These are phyloP conservation scores for Neocucurbitaria cava DNA, from an alignment of 2,329 filamentous ascomycete genomes.

Conservation along the genomic window DNA sequence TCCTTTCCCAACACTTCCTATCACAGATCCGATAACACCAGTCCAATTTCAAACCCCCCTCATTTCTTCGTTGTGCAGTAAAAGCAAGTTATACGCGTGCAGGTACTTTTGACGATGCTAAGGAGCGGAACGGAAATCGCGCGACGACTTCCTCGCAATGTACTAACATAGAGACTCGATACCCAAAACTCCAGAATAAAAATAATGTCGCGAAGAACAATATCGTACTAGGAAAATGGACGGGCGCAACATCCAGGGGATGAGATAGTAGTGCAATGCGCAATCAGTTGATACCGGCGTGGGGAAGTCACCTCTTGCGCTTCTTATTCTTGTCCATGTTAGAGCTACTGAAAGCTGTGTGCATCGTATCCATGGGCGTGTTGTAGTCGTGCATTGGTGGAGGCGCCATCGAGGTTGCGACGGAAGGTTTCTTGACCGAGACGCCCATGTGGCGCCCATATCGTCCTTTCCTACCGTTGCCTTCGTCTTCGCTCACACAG, in stretches of 20 bases:
- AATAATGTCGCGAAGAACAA: conserved; percentile 2
- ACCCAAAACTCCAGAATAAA: conserved; percentile 21
- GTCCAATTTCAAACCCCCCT: conserved; percentile 15
- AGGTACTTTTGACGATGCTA: conserved; percentile 15
- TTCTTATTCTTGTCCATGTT: conserved; percentile 69
- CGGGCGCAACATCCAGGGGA: neutral
- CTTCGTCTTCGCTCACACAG: conserved; percentile 97
- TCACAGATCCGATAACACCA: conserved; percentile 21
- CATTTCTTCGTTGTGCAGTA: conserved; percentile 1
- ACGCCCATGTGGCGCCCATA: conserved; percentile 78
- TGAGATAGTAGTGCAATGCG: neutral
- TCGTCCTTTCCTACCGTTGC: conserved; percentile 93
- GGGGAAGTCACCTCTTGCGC: conserved; percentile 64
- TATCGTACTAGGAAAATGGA: conserved; percentile 10
- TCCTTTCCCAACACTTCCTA: conserved; percentile 6
- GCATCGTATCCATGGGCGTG: conserved; percentile 21
- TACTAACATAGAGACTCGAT: conserved; percentile 7
- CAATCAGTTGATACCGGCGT: neutral
- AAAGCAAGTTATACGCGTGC: conserved; percentile 4
- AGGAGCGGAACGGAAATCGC: conserved; percentile 15
- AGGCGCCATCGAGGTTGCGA: conserved; percentile 43
- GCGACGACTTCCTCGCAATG: conserved; percentile 6
- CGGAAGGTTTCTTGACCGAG: conserved; percentile 63
- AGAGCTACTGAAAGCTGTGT: conserved; percentile 23
- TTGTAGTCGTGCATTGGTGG: conserved; percentile 44